Percentiles rank a stretch among this genome's conserved stretches.
These are phyloP conservation scores for Cylindrotheca closterium DNA, from an alignment of 108 stramenopile species.

Conservation along the genomic window DNA sequence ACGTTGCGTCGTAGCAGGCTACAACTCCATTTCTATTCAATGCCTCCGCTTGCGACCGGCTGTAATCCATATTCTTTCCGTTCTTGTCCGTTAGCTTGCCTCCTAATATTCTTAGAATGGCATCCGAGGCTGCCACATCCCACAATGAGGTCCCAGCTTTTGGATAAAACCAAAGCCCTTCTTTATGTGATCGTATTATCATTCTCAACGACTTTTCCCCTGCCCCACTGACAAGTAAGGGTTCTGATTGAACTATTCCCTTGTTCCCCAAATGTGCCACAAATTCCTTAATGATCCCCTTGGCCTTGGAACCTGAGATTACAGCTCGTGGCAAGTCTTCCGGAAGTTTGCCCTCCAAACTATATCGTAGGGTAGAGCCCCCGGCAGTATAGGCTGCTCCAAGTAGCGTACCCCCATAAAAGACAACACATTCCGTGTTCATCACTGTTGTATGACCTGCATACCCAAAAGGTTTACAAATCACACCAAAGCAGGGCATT, in stretches of 20 bases:
- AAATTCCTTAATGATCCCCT: constrained; percentile 49
- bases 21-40: constrained; percentile 56
- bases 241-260: constrained; percentile 44
- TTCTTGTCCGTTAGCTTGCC: constrained; percentile 54
- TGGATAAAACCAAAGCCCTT: constrained; percentile 66
- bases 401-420: constrained; percentile 58
- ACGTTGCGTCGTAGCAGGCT: constrained; percentile 39
- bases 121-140: constrained; percentile 70
- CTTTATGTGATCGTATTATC: constrained; percentile 36
- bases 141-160: constrained; percentile 61
- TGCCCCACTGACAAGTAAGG: constrained; percentile 45
- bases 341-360: not conserved
- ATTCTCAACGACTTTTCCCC: constrained; percentile 59
- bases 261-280: constrained; percentile 36
- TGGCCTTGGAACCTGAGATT: constrained; percentile 48
- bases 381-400: constrained; percentile 50
- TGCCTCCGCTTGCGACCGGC: constrained; percentile 41
- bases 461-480: constrained; percentile 66
- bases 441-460: constrained; percentile 27
- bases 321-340: constrained; percentile 25
- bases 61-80: constrained; percentile 58
- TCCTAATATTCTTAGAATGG: constrained; percentile 48
- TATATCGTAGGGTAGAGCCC: not conserved
- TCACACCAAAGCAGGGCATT: constrained; percentile 56
- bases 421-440: constrained; percentile 45